phyloP scores from a whole-genome alignment of 768 basidiomycete species.

The Lactifluus subvellereus region DNA sequence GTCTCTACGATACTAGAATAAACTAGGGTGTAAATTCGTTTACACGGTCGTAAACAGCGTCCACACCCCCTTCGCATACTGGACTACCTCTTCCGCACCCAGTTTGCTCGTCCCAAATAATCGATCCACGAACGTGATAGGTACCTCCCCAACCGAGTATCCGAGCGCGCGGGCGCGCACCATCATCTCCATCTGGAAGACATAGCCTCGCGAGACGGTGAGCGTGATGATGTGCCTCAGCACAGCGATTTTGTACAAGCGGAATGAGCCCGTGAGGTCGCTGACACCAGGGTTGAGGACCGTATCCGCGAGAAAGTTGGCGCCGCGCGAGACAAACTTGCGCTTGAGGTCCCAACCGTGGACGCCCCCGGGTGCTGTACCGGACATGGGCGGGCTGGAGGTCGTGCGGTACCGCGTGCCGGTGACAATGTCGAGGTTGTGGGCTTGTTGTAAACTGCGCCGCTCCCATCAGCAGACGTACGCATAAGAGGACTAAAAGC shows the following conservation, averaged over 20 bases:
- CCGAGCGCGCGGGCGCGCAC: conserved; percentile 80
- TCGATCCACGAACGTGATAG: conserved; percentile 92
- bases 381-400: conserved; percentile 49
- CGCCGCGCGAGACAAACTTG: conserved; percentile 82
- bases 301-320: conserved; percentile 86
- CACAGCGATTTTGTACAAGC: conserved; percentile 72
- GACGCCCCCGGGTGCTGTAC: conserved; percentile 74
- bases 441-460: conserved; percentile 71
- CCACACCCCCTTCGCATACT: conserved; percentile 84
- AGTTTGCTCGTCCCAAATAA: conserved; percentile 93
- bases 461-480: neutral
- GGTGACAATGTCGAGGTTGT: conserved; percentile 89
- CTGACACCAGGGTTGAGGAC: conserved; percentile 81
- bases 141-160: conserved; percentile 84
- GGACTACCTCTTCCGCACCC: conserved; percentile 81
- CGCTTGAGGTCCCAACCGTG: conserved; percentile 91
- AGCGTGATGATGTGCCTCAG: conserved; percentile 78
- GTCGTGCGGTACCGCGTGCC: conserved; percentile 79
- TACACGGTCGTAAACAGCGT: conserved; percentile 61
- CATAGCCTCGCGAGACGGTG: conserved; percentile 85
- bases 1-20: neutral
- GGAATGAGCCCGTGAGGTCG: conserved; percentile 87
- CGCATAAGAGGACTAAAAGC: conserved; percentile 3
- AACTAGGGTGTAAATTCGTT: conserved; percentile 4
- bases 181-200: conserved; percentile 99